Evolutionary conservation across 106 monocot genomes (phyloP).

Genomic region (Chionographis japonica): DNA sequence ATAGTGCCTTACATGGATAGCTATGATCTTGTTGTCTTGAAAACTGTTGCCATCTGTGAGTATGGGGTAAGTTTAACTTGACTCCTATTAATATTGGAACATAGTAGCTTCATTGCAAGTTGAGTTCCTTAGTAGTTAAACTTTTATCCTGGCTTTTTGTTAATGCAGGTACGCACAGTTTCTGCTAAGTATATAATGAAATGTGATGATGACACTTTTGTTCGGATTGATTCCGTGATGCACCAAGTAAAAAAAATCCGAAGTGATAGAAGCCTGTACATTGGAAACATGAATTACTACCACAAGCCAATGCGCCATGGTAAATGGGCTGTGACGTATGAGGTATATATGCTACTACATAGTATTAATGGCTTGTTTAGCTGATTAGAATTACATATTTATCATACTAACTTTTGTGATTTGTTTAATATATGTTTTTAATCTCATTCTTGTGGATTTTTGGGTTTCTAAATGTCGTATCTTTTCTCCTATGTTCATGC

Average conservation of each 20-base stretch:
- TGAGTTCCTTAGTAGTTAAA: neutral
- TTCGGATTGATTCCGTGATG: slow-evolving; percentile 80
- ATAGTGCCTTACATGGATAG: slow-evolving; percentile 93
- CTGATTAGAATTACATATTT: no score
- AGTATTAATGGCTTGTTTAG: no score
- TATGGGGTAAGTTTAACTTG: slow-evolving; percentile 63
- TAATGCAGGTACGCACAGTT: slow-evolving; percentile 40
- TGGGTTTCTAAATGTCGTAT: no score
- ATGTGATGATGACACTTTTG: slow-evolving; percentile 98
- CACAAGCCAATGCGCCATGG: slow-evolving; percentile 87
- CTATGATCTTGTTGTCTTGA: slow-evolving; percentile 98
- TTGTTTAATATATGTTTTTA: no score
- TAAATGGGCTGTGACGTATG: slow-evolving; percentile 98
- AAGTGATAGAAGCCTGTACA: slow-evolving; percentile 53
- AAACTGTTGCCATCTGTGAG: slow-evolving; percentile 91
- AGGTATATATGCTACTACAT: slow-evolving; percentile 42
- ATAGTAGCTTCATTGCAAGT: neutral
- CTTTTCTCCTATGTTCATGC: no score
- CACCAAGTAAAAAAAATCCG: slow-evolving; percentile 69
- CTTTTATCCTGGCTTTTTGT: neutral
- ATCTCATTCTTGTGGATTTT: no score
- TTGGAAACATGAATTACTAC: slow-evolving; percentile 93
- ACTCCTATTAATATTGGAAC: neutral
- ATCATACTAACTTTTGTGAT: no score
- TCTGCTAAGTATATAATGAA: slow-evolving; percentile 95